These are phyloP conservation scores for Fraxinus sp. DNA, from an alignment of 305 asterid species.

Conservation along the genomic window DNA sequence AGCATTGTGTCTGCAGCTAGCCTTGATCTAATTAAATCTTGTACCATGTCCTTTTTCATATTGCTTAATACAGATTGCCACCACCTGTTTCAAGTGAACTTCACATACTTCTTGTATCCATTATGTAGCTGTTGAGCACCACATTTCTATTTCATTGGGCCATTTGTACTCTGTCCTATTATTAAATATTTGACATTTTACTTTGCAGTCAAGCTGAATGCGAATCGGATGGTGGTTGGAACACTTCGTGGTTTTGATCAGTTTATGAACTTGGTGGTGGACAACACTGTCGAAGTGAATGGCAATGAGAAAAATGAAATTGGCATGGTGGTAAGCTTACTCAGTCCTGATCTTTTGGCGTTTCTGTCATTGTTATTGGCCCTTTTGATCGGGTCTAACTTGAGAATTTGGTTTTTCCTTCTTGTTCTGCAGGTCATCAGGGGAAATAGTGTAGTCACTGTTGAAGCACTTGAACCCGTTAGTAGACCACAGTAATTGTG, in stretches of 20 bases:
- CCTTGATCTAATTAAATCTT: not conserved
- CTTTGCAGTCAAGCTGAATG: constrained; percentile 79
- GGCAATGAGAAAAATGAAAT: constrained; percentile 79
- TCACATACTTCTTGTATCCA: not conserved
- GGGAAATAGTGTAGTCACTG: constrained; percentile 89
- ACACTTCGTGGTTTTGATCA: constrained; percentile 97
- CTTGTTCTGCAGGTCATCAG: constrained; percentile 64
- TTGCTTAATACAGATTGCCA: not conserved
- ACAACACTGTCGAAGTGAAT: constrained; percentile 86
- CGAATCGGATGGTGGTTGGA: constrained; percentile 86
- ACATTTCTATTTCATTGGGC: not conserved
- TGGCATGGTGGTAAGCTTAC: constrained; percentile 76
- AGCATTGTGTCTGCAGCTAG: not conserved
- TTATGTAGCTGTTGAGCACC: too few relatives aligned
- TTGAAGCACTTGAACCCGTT: constrained; percentile 90
- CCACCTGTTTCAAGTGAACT: not conserved
- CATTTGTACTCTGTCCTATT: not conserved
- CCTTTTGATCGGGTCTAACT: not conserved
- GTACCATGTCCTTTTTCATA: not conserved
- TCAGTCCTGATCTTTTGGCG: not conserved
- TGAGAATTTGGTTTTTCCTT: not conserved
- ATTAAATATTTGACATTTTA: not conserved
- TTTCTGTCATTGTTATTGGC: not conserved
- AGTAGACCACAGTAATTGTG: constrained; percentile 48
- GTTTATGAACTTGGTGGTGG: constrained; percentile 95